Evolutionary conservation across 1,139 yeast species (phyloP), one percentile per base, ranked within the genome.

Genomic region (Martiniozyma asiatica): DNA sequence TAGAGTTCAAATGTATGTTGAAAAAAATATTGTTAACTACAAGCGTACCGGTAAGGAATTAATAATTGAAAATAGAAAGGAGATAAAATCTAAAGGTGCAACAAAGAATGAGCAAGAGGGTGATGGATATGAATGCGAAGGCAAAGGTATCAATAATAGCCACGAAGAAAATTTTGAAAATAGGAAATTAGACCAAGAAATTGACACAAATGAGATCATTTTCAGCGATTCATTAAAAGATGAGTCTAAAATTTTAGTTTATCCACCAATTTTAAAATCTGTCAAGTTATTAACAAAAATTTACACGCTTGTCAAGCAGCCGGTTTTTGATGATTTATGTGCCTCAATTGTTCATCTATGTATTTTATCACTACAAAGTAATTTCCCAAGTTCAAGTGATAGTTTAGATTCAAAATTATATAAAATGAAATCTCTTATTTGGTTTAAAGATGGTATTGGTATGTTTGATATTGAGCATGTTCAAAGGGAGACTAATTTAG

Each of bases 321-420:
- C 69, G 8, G 81, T 85, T 1, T 87, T 87, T 56, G 94, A 85
- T 47, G 94, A 84, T 47, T 56, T 87, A 39, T 94, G 96, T 0
- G 94, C 85, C 50, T 73, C 79, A 33, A 74, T 84, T 35, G 82
- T 87, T 5, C 94, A 82, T 47, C 70, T 79, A 28, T 78, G 93
- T 43, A 66, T 87, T 23, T 51, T 58, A 31, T 79, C 73, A 19
- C 63, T 65, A 50, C 67, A 58, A 50, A 61, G 47, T 44, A 81
- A 80, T 6, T 69, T 66, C 41, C 58, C 50, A 1, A 37, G 56
- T 38, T 55, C 65, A 37, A 19, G 30, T 5, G 31, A 55, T 33
- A 44, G 64, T 31, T 51, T 65, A 6, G 89, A 78, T 42, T 66
- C 81, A 1, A 68, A 71, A 37, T 56, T 87, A 25, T 78, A 75